Base-by-base conservation (phyloP, 2,329 filamentous ascomycete genomes). In the Aspergillus ochraceus region DNA sequence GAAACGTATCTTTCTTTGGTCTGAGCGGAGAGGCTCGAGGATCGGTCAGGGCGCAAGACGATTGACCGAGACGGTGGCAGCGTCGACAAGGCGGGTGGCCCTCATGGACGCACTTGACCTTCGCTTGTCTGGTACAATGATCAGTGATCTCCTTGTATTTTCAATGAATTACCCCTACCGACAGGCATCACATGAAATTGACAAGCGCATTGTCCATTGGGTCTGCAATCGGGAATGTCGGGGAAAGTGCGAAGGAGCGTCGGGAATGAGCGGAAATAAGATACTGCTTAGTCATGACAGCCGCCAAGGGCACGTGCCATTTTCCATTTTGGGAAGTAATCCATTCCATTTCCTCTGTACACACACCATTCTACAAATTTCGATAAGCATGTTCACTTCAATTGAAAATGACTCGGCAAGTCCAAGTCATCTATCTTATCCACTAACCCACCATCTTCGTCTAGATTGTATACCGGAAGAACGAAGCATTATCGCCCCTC, bases 41-140 rank as follows among this genome's bases (percentile, higher is more conserved):
- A 47, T 75, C 72, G 20, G 73, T 73, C 20, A 76, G 61, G 14
- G 57, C 47, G 55, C 73, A 76, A n/a, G 49, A 55, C 9, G 58
- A 57, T 10, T 57, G 61, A 32, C 70, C 69, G 36, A 61, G 53
- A 30, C 68, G 69, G 52, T 68, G 63, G 36, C 73, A 76, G 42
- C 73, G 70, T 30, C 65, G 72, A 61, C 73, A 76, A 6, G 73
- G 73, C 2, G 73, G 68, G 4, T 65, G 68, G 19, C 73, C 73
- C 22, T 73, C 68, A 64, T 76, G 73, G 4, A 73, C 54, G 45
- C 73, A 76, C 55, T 75, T 76, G 51, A 76, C 73, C 54, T 76
- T 76, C 24, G 73, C 71, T 61, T 70, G 68, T 14, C 72, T 75
- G 24, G 3, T 2, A 36, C 9, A 20, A 29, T 56, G 0, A 30